Evolutionary conservation across 2,329 filamentous ascomycete species (phyloP).

Genomic region (Venturia pyrina): DNA sequence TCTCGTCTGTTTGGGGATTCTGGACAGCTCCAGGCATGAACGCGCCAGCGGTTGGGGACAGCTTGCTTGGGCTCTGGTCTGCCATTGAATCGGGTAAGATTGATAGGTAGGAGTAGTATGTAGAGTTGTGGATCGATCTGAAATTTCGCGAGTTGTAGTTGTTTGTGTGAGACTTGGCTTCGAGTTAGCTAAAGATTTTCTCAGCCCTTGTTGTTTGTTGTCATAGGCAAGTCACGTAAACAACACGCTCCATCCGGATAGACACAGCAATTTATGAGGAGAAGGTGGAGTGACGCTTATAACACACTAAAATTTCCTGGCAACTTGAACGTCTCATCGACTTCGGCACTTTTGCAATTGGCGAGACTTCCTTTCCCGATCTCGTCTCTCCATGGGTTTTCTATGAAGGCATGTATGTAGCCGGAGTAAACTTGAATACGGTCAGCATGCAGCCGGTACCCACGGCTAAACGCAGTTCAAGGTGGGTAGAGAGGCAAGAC

Average conservation of each 20-base stretch:
- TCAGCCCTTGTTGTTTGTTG: background rate
- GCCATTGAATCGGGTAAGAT: background rate
- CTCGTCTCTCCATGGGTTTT: background rate
- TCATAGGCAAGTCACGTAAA: slow-evolving; percentile 2
- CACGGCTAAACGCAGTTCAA: background rate
- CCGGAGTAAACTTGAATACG: background rate
- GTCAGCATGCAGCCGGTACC: background rate
- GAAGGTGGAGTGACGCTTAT: background rate
- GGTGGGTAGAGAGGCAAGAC: background rate
- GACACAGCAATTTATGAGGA: background rate
- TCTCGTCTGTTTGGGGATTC: background rate
- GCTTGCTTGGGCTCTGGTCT: background rate
- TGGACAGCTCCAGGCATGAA: background rate
- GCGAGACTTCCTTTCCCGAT: background rate
- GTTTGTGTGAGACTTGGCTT: background rate
- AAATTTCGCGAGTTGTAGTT: background rate
- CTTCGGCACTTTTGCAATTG: background rate
- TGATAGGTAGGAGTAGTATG: background rate
- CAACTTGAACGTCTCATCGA: background rate
- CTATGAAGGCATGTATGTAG: background rate
- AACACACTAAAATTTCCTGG: background rate
- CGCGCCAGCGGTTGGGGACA: background rate
- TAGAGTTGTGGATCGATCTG: background rate
- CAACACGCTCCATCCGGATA: background rate
- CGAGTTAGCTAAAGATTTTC: background rate